Percentiles rank a stretch among this genome's conserved stretches.
phyloP scores from a whole-genome alignment of 2,329 filamentous ascomycete genomes.

The Colletotrichum sojae region DNA sequence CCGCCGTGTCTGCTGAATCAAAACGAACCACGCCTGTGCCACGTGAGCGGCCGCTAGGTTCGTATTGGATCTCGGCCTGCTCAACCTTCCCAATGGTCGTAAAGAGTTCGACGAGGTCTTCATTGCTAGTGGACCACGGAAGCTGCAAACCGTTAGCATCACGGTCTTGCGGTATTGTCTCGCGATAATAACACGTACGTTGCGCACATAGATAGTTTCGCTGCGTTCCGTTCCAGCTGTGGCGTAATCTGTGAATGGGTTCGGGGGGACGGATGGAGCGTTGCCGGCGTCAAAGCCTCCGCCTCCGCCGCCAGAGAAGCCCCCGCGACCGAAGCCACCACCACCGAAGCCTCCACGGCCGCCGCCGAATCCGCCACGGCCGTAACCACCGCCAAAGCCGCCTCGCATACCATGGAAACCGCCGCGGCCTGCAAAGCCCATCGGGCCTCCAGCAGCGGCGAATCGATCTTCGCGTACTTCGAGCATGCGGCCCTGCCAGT shows the following conservation, averaged over 20 bases:
- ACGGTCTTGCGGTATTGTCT: neutral
- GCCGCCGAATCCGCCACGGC: constrained; percentile 61
- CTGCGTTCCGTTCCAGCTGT: constrained; percentile 88
- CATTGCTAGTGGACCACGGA: constrained; percentile 99
- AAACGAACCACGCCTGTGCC: constrained; percentile 98
- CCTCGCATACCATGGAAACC: constrained; percentile 73
- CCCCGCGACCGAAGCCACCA: constrained; percentile 60
- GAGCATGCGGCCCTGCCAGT: constrained; percentile 94
- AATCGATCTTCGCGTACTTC: constrained; percentile 98
- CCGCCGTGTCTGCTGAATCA: constrained; percentile 84
- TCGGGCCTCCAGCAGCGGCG: constrained; percentile 74
- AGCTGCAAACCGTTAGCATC: constrained; percentile 69
- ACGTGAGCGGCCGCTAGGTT: constrained; percentile 93
- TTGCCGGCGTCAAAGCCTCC: constrained; percentile 63
- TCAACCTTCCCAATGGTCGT: constrained; percentile 98
- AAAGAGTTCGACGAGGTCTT: constrained; percentile 96
- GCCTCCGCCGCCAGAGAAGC: constrained; percentile 58
- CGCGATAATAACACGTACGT: constrained; percentile 74
- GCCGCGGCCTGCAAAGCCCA: constrained; percentile 68
- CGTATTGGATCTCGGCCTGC: constrained; percentile 99
- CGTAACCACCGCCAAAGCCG: constrained; percentile 69
- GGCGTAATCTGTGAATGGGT: constrained; percentile 94
- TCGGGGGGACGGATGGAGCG: constrained; percentile 73
- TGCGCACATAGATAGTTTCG: constrained; percentile 93
- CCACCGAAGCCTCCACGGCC: constrained; percentile 61